phyloP scores from a whole-genome alignment of 176 grass and related monocot genomes.

The Areca catechu region DNA sequence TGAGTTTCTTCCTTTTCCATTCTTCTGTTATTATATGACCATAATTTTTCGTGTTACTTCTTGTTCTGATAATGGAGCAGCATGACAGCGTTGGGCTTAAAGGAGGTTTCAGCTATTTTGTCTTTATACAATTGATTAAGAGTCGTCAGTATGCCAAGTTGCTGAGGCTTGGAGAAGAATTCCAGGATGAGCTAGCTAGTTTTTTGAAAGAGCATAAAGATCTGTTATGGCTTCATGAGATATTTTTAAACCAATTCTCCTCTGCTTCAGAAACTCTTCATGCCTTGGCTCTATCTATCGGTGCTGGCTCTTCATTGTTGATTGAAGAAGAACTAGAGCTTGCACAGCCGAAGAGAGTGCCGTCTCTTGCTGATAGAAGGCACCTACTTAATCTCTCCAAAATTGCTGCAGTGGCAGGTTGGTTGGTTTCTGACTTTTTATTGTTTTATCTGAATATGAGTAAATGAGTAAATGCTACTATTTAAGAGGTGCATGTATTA shows the following conservation, averaged over 20 bases:
- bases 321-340: conserved; percentile 26
- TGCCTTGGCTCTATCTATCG: conserved; percentile 37
- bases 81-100: conserved; percentile 83
- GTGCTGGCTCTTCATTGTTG: neutral
- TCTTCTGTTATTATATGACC: too few species aligned
- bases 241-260: conserved; percentile 74
- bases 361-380: conserved; percentile 68
- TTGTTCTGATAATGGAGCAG: conserved; percentile 37
- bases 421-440: conserved; percentile 21
- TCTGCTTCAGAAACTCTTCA: conserved; percentile 75
- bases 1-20: too few species aligned
- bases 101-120: conserved; percentile 92
- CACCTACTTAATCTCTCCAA: conserved; percentile 90
- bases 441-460: neutral
- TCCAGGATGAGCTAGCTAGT: conserved; percentile 70
- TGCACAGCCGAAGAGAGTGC: conserved; percentile 25
- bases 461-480: too few species aligned
- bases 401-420: conserved; percentile 88
- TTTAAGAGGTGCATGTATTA: too few species aligned
- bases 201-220: conserved; percentile 81
- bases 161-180: conserved; percentile 95
- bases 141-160: conserved; percentile 57
- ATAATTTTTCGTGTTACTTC: neutral
- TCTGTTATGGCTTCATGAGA: conserved; percentile 85
- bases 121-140: conserved; percentile 66